Evolutionary conservation across 225 moss, liverwort and hornwort species (phyloP), one percentile per base, ranked within the genome.

Genomic region (Lunularia cruciata): DNA sequence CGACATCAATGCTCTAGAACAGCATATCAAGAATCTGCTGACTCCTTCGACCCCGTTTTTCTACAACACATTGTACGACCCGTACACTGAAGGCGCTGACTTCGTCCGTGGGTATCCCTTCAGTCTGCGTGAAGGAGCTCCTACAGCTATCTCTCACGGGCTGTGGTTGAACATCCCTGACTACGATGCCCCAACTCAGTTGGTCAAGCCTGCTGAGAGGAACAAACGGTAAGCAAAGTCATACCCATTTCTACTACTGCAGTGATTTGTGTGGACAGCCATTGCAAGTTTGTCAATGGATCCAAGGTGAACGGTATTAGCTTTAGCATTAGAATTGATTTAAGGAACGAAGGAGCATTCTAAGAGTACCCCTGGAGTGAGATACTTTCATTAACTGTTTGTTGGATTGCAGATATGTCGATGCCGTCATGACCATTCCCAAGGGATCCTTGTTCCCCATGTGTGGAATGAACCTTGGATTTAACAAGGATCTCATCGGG

Each of bases 71-170:
- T 71, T 92, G 64, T 95, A 96, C 54, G 95, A 96, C 77, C 95
- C 95, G 0, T 96, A 75, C 60, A 82, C 87, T 12, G 73, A 75
- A n/a, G 95, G 95, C 2, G 86, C 89, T 1, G 96, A 96, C 78
- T 96, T 96, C 54, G 96, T 92, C 10, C 92, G 92, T 0, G 96
- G 96, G 14, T 96, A 96, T 34, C 96, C 96, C 31, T 96, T 92
- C 79, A 96, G 92, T 69, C 65, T 90, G 49, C 90, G 96, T 0
- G 92, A 96, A 61, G 96, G 96, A 57, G 87, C 87, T 34, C 80
- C 92, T 13, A 92, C 96, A 0, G 96, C 87, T 2, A 71, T 96
- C 40, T 96, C 96, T 0, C 96, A 92, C 60, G 96, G 96, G 6
- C 75, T 89, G 14, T 90, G 90, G 96, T 63, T 86, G 18, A 86